Percentiles rank a stretch among this genome's conserved stretches.
Conservation (phyloP, 345 rosid species). For the Eucalyptus pauciflora region DNA sequence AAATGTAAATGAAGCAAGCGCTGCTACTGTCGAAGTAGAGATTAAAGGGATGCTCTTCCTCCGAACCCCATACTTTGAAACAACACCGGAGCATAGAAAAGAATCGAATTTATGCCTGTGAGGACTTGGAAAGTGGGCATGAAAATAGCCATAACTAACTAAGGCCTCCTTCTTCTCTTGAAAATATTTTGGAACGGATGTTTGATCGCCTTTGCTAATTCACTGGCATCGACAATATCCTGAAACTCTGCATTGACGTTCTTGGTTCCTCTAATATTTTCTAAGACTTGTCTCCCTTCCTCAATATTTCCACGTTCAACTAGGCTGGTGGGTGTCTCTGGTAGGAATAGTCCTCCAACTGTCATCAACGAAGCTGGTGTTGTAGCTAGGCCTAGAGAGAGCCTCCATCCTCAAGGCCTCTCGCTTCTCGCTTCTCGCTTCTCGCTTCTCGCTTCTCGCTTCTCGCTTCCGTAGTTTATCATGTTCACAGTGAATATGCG, state of each 20-base stretch:
- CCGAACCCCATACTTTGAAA: slow-evolving; percentile 89
- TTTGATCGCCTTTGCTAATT: slow-evolving; percentile 68
- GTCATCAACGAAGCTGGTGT: slow-evolving; percentile 76
- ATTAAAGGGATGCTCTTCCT: slow-evolving; percentile 72
- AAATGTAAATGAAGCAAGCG: slow-evolving; percentile 66
- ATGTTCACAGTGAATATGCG: slow-evolving; percentile 87
- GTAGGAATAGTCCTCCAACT: slow-evolving; percentile 60
- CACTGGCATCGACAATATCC: slow-evolving; percentile 86
- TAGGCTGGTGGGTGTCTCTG: slow-evolving; percentile 88
- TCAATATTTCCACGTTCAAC: slow-evolving; percentile 52
- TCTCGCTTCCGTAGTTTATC: slow-evolving; percentile 81
- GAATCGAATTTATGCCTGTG: slow-evolving; percentile 90
- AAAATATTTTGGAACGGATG: slow-evolving; percentile 85
- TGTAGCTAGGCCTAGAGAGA: slow-evolving; percentile 86
- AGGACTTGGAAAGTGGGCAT: slow-evolving; percentile 87
- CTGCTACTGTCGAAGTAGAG: slow-evolving; percentile 89
- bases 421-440: slow-evolving; percentile 51
- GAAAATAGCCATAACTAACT: slow-evolving; percentile 73
- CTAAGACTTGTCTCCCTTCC: slow-evolving; percentile 50
- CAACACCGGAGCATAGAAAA: slow-evolving; percentile 88
- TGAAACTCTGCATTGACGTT: slow-evolving; percentile 68
- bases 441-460: slow-evolving; percentile 55
- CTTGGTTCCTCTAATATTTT: slow-evolving; percentile 63
- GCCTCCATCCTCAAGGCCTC: slow-evolving; percentile 96
- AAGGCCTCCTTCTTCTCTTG: slow-evolving; percentile 61